phyloP scores from a whole-genome alignment of 306 rosid genomes.

The Carpinus viminea region DNA sequence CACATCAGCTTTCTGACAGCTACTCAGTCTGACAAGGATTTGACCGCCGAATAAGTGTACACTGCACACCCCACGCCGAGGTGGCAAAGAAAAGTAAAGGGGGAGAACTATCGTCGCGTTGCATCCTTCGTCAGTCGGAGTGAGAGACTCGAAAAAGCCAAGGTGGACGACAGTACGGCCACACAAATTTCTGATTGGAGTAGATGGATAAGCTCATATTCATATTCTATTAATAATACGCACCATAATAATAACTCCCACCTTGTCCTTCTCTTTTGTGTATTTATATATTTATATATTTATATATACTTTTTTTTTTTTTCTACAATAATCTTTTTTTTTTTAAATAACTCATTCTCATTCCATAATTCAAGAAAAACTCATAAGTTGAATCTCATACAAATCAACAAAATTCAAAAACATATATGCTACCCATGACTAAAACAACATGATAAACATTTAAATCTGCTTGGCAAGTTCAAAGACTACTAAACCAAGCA shows the following conservation, averaged over 20 bases:
- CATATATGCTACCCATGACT: no score
- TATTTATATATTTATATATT: no score
- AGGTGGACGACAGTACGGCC: constrained; percentile 42
- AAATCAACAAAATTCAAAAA: no score
- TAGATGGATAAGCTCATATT: not conserved
- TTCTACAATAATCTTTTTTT: not conserved
- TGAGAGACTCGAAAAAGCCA: constrained; percentile 29
- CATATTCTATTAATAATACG: no score
- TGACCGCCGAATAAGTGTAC: constrained; percentile 51
- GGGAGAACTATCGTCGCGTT: constrained; percentile 42
- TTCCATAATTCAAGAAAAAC: no score
- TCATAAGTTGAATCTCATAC: no score
- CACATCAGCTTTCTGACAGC: constrained; percentile 30
- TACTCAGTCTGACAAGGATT: constrained; percentile 50
- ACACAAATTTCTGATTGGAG: constrained; percentile 15
- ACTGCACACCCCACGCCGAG: constrained; percentile 40
- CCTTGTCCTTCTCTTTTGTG: not conserved
- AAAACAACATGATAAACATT: no score
- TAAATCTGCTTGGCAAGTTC: no score
- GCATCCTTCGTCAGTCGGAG: constrained; percentile 56
- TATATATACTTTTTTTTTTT: not conserved
- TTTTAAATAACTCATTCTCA: no score
- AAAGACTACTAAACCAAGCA: no score
- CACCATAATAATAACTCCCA: not conserved
- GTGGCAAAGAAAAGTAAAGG: constrained; percentile 23